Evolutionary conservation across 2,329 filamentous ascomycete genomes (phyloP).

Genomic region (Aspergillus fumigatiaffinis): DNA sequence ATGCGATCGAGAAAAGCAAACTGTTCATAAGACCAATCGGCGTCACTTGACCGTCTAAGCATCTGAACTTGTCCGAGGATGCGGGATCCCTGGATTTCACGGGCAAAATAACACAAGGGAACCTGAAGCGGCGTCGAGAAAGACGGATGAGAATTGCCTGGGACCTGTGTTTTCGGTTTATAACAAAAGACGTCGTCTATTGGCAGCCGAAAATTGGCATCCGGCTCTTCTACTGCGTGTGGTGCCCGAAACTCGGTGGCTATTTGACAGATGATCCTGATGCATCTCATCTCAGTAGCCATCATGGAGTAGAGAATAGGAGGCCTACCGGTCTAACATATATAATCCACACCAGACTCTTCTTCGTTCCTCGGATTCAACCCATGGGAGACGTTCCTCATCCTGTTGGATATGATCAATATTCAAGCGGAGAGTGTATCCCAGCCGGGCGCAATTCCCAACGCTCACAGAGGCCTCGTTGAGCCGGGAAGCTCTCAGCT

Average conservation of each 20-base stretch:
- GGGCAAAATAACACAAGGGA: constrained; percentile 4
- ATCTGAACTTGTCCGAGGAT: constrained; percentile 4
- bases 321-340: constrained; percentile 5
- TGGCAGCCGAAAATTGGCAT: background rate
- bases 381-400: background rate
- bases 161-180: no score
- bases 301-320: background rate
- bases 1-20: background rate
- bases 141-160: background rate
- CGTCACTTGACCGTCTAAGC: background rate
- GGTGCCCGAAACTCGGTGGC: background rate
- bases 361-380: constrained; percentile 1
- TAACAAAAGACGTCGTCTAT: background rate
- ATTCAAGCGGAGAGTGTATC: constrained; percentile 2
- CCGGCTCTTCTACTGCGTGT: constrained; percentile 3
- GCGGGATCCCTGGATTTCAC: constrained; percentile 1
- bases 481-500: background rate
- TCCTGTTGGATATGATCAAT: background rate
- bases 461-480: constrained; percentile 1
- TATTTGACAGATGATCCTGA: background rate
- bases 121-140: background rate
- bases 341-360: constrained; percentile 7
- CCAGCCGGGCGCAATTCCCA: constrained; percentile 2
- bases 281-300: no score
- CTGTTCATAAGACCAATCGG: background rate